Conservation (phyloP, 768 basidiomycete species). For the Naganishia onofrii region DNA sequence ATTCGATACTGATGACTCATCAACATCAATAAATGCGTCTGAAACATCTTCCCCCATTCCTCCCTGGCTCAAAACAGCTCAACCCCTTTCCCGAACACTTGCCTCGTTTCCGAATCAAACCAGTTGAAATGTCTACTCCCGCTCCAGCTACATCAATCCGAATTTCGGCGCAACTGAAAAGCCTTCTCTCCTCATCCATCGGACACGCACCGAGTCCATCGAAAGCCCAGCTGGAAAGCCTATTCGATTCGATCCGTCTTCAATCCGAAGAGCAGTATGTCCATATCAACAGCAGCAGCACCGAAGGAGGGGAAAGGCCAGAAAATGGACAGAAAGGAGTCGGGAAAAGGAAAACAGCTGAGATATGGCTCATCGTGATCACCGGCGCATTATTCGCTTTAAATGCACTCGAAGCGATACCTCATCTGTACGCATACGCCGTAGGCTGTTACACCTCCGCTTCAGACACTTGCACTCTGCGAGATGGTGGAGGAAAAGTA, state of each 20-base stretch:
- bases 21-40: neutral
- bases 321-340: neutral
- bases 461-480: too few species aligned
- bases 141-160: too few species aligned
- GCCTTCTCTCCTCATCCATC: neutral
- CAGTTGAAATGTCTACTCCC: too few species aligned
- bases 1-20: neutral
- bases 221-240: neutral
- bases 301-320: neutral
- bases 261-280: neutral
- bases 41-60: neutral
- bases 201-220: neutral
- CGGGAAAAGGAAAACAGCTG: too few species aligned
- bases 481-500: too few species aligned
- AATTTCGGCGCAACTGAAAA: neutral
- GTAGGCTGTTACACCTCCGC: too few species aligned
- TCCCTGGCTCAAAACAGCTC: neutral
- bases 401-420: conserved; percentile 1
- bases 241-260: conserved; percentile 2
- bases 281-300: too few species aligned
- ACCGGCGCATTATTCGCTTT: conserved; percentile 11
- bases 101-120: too few species aligned
- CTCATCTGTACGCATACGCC: conserved; percentile 17
- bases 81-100: too few species aligned
- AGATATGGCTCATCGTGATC: conserved; percentile 10